A percentile compares a stretch with the other conserved stretches of the same genome.
Evolutionary conservation across 75 land plant species (phyloP).

Genomic region (Cunninghamia lanceolata): DNA sequence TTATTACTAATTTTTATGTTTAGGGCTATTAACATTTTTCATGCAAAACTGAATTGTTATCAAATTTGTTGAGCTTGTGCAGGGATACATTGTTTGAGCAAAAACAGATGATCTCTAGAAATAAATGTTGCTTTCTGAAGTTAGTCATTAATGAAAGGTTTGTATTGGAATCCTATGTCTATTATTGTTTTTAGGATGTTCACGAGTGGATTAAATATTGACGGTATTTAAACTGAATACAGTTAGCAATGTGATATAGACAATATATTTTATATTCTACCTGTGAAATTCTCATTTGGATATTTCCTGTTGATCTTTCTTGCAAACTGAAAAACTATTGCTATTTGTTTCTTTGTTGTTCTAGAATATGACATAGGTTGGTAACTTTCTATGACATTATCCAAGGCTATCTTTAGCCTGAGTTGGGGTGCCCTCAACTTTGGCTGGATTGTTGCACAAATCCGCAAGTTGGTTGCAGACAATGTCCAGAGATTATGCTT

Average conservation of each 20-base stretch:
- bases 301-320: neutral
- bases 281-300: neutral
- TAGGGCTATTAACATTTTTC: neutral
- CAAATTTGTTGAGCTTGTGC: slow-evolving; percentile 3
- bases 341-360: neutral
- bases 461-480: neutral
- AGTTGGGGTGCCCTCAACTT: neutral
- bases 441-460: neutral
- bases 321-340: neutral
- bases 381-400: neutral
- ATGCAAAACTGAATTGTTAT: neutral
- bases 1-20: neutral
- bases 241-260: neutral
- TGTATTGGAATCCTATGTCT: neutral
- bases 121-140: neutral
- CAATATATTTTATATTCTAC: neutral
- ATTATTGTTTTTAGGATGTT: neutral
- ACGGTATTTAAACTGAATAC: neutral
- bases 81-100: neutral
- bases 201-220: neutral
- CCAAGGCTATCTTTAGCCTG: neutral
- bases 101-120: neutral
- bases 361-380: neutral
- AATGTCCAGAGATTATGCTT: neutral
- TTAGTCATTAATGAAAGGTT: slow-evolving; percentile 8